phyloP scores from a whole-genome alignment of 495 filamentous ascomycete species.

The Neurospora discreta region DNA sequence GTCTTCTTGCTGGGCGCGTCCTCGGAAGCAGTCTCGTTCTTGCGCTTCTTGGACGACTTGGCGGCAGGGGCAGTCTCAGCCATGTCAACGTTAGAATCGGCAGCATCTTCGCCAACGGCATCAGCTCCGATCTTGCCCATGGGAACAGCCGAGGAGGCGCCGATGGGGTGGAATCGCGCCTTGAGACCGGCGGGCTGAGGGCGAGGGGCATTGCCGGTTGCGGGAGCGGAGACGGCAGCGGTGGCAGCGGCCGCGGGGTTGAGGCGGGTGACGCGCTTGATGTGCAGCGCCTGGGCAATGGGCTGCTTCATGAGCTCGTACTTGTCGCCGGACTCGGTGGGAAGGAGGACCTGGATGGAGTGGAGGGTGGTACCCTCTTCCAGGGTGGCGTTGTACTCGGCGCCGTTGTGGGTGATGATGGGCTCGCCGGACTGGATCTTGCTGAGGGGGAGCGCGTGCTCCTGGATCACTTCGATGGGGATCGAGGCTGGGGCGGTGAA shows the following conservation, averaged over 20 bases:
- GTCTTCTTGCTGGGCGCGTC: constrained; percentile 16
- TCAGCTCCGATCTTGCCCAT: constrained; percentile 9
- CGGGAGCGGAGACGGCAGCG: constrained; percentile 12
- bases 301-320: constrained; percentile 29
- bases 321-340: constrained; percentile 26
- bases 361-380: constrained; percentile 25
- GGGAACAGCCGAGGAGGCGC: constrained; percentile 17
- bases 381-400: constrained; percentile 26
- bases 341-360: constrained; percentile 34
- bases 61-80: constrained; percentile 3
- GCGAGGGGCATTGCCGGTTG: constrained; percentile 21
- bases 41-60: constrained; percentile 34
- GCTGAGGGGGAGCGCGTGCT: constrained; percentile 32
- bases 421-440: constrained; percentile 24
- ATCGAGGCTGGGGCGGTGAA: constrained; percentile 38
- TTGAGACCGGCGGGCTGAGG: constrained; percentile 36
- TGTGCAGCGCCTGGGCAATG: constrained; percentile 31
- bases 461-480: constrained; percentile 36
- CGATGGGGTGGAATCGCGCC: constrained; percentile 32
- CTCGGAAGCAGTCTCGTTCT: constrained; percentile 28
- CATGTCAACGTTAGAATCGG: constrained; percentile 24
- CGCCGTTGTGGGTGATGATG: constrained; percentile 29
- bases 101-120: neutral
- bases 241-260: constrained; percentile 16
- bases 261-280: constrained; percentile 33